Evolutionary conservation across 1,284 basidiomycete genomes (phyloP), one percentile per base, ranked within the genome.

Genomic region (Mrakiaceae sp.): DNA sequence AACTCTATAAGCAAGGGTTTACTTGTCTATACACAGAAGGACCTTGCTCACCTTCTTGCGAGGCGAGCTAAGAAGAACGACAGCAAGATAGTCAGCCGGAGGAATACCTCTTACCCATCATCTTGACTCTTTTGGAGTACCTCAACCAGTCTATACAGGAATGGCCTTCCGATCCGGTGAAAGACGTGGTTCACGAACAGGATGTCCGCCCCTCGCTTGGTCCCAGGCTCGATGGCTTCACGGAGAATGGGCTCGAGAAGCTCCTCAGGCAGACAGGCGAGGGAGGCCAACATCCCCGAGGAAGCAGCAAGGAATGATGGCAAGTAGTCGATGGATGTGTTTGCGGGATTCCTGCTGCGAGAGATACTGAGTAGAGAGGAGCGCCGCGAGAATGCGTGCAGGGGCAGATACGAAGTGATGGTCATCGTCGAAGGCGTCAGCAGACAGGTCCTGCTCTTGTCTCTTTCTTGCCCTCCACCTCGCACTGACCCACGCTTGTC

Each of bases 241-340:
- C 50, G 50, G 27, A 66, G 50, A 39, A 66, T 66, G 3, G 60
- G 64, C 47, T 66, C 64, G 14, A 66, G 60, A 6, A 66, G 9
- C 48, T 66, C 64, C 12, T 5, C 27, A 5, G 64, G 64, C 0
- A 65, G 64, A 59, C 48, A 12, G 44, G 16, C n/a, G 42, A 59
- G 39, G 14, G 58, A 27, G 27, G 27, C 27, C 27, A 27, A 27
- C 27, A 27, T 27, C 27, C 27, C 27, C 27, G 27, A 27, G 27
- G 27, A 27, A 27, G 27, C 27, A 27, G 27, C 27, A 27, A 27
- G 1, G 27, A 27, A 27, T 27, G 27, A 27, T 27, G 27, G 27
- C 27, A 27, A 27, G 27, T 27, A 27, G 27, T 27, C 27, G 27
- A 27, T 27, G 27, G 27, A 27, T 27, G 27, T 27, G 27, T 27